These are phyloP conservation scores for Calocybe cyanea DNA, from an alignment of 768 basidiomycete species.

Conservation along the genomic window DNA sequence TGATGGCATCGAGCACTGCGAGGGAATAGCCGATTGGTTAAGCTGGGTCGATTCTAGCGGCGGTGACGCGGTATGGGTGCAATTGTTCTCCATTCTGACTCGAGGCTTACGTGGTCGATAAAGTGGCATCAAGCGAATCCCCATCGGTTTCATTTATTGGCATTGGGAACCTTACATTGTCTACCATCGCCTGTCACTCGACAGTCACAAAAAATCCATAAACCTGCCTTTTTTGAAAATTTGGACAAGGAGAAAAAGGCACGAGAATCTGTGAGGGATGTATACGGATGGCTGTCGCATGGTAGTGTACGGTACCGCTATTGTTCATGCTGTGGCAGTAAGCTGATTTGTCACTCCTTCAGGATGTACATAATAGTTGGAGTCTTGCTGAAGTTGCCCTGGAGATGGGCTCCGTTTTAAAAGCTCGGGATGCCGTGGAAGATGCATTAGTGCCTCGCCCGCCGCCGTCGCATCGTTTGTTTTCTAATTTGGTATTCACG, in stretches of 20 bases:
- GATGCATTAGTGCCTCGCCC: slow-evolving; percentile 15
- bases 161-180: slow-evolving; percentile 81
- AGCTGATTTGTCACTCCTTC: too few relatives aligned
- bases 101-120: not conserved
- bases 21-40: slow-evolving; percentile 65
- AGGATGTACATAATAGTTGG: slow-evolving; percentile 41
- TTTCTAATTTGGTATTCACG: slow-evolving; percentile 50
- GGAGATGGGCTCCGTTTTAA: slow-evolving; percentile 59
- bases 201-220: slow-evolving; percentile 76
- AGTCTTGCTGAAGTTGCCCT: slow-evolving; percentile 44
- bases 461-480: slow-evolving; percentile 39
- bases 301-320: too few relatives aligned
- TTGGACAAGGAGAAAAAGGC: slow-evolving; percentile 56
- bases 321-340: too few relatives aligned
- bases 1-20: slow-evolving; percentile 69
- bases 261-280: slow-evolving; percentile 53
- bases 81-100: not conserved
- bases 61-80: slow-evolving; percentile 50
- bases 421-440: slow-evolving; percentile 34
- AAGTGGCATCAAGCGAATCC: slow-evolving; percentile 71
- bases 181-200: slow-evolving; percentile 84
- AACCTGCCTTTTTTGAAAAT: slow-evolving; percentile 80
- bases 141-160: slow-evolving; percentile 81
- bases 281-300: slow-evolving; percentile 53
- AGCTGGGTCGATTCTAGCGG: slow-evolving; percentile 74